These are phyloP conservation scores for Alternaria tenuissima DNA, from an alignment of 2,329 filamentous ascomycete genomes.

Conservation along the genomic window DNA sequence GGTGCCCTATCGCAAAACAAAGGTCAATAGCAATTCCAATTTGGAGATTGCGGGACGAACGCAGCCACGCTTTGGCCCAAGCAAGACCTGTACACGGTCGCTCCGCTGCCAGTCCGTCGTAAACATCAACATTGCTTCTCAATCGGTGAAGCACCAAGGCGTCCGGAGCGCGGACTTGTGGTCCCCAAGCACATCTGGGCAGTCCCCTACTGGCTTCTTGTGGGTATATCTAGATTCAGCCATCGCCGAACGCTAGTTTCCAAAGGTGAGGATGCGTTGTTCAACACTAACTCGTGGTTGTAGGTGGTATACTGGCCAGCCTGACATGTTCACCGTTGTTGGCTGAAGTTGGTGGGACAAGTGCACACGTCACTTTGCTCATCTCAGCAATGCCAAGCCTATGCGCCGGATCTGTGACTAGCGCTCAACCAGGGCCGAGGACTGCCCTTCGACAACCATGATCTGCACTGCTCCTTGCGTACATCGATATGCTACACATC, in stretches of 20 bases:
- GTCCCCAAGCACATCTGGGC: background rate
- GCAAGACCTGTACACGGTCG: background rate
- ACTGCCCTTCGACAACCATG: background rate
- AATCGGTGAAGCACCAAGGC: background rate
- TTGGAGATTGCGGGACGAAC: conserved; percentile 9
- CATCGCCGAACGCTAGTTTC: background rate
- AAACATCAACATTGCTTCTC: background rate
- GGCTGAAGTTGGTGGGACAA: background rate
- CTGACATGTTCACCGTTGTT: background rate
- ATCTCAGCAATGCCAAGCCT: conserved; percentile 1
- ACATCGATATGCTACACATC: background rate
- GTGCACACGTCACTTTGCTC: background rate
- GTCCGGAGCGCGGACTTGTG: background rate
- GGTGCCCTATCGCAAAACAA: conserved; percentile 32
- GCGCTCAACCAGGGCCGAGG: background rate
- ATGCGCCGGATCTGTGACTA: background rate
- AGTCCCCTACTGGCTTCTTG: background rate
- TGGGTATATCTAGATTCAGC: background rate
- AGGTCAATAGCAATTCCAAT: conserved; percentile 22
- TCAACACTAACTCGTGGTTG: background rate
- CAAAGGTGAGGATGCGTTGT: background rate
- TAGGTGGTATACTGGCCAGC: background rate
- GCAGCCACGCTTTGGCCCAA: conserved; percentile 1
- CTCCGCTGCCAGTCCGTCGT: background rate
- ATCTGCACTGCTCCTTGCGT: background rate